Evolutionary conservation across 2,329 filamentous ascomycete species (phyloP).

Genomic region (Septoria petroselini): DNA sequence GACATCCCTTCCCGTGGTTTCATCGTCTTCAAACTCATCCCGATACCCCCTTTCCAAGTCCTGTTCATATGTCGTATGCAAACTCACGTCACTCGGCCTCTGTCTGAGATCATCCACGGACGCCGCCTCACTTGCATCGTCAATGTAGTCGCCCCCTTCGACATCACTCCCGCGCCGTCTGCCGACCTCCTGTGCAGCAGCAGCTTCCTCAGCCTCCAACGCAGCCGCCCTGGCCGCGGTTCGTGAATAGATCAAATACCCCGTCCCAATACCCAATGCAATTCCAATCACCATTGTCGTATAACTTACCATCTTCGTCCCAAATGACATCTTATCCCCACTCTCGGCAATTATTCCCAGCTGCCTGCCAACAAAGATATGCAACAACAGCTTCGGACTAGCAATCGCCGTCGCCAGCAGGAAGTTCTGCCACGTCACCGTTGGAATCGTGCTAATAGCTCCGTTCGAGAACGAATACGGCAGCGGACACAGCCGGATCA

Average conservation of each 20-base stretch:
- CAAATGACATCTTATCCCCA: conserved; percentile 75
- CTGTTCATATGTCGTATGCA: conserved; percentile 54
- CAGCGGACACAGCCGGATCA: conserved; percentile 87
- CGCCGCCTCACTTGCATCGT: conserved; percentile 46
- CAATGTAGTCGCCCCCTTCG: conserved; percentile 43
- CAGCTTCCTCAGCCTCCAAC: conserved; percentile 48
- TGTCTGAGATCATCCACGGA: conserved; percentile 44
- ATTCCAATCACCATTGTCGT: conserved; percentile 71
- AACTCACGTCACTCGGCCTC: conserved; percentile 52
- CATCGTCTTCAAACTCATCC: conserved; percentile 45
- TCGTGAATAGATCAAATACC: conserved; percentile 77
- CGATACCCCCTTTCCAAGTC: conserved; percentile 47
- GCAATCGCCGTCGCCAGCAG: conserved; percentile 77
- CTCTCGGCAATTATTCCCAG: conserved; percentile 79
- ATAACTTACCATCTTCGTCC: conserved; percentile 80
- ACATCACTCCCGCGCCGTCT: conserved; percentile 30
- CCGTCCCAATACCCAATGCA: conserved; percentile 69
- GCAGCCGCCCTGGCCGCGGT: conserved; percentile 50
- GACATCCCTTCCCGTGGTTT: conserved; percentile 44
- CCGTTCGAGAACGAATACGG: conserved; percentile 93
- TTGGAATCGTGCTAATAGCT: conserved; percentile 89
- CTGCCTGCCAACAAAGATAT: conserved; percentile 85
- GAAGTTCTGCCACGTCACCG: conserved; percentile 72
- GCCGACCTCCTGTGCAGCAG: conserved; percentile 30
- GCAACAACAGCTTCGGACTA: conserved; percentile 82